Base-by-base conservation (phyloP, 31 red algal genomes). In the Pterothamnion heteromorphum region DNA sequence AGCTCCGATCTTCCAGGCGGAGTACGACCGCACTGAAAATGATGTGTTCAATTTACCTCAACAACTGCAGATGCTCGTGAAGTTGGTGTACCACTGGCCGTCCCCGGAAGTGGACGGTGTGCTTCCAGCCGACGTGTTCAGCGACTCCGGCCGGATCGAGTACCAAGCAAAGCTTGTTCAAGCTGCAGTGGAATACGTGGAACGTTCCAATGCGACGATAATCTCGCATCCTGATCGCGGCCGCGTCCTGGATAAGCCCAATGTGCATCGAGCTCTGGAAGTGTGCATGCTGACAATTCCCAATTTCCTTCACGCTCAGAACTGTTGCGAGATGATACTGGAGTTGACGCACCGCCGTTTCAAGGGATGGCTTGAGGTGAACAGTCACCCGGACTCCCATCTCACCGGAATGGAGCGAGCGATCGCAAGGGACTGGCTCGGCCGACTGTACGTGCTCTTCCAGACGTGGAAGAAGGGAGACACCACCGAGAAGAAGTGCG, bases 361-460 rank as follows among this genome's bases (percentile, higher is more conserved):
- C 43, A 89, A 89, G 43, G 44, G 72, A 3, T 89, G 87, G 87
- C 22, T 89, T 1, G 87, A 89, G 44, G 33, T n/a, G 1, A 74
- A 89, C 39, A 58, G 43, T 1, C 36, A 89, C 43, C 22, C 43
- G 3, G 72, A 26, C 39, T 51, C 87, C 24, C 87, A 89, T 22
- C 1, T 89, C 2, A 3, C 87, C n/a, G 87, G 32, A 4, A 37
- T 89, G 2, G 87, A 89, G 43, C 1, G 36, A n/a, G 41, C 1
- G 24, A 71, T 89, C 33, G 31, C 4, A 1, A 23, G 87, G 3
- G 44, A 89, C 41, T 89, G 87, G 87, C 87, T 58, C 2, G 44
- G n/a, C 2, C 51, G 3, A 22, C 35, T 86, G 41, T 3, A 32
- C 3, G 35, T 36, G 26, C 18, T 86, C 34, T 86, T 38, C 18